Evolutionary conservation across 2,329 filamentous ascomycete genomes (phyloP).

Genomic region (Reticulascus tulasneorum): DNA sequence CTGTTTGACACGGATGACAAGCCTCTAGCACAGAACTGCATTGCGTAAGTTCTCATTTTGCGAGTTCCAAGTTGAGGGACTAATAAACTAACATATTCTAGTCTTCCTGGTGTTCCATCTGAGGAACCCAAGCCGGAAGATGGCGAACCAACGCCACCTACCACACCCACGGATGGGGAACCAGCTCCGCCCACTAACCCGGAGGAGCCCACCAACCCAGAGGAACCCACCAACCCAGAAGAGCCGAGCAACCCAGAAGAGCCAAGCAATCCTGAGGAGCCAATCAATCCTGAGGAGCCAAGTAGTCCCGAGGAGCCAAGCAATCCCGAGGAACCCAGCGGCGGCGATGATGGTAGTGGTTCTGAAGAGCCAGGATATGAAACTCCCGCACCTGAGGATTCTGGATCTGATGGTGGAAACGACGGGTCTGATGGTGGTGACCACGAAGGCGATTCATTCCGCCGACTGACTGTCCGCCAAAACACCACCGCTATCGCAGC

Average conservation of each 20-base stretch:
- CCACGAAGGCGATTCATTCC: background rate
- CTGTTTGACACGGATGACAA: conserved; percentile 20
- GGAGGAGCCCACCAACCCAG: background rate
- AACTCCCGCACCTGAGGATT: no score
- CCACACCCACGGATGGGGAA: background rate
- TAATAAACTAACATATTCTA: background rate
- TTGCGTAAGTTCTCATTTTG: conserved; percentile 15
- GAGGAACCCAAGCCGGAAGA: no score
- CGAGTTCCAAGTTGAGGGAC: background rate
- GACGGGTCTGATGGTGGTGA: background rate
- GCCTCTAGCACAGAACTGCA: conserved; percentile 16
- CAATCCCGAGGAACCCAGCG: background rate
- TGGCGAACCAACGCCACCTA: background rate
- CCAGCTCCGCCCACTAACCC: background rate
- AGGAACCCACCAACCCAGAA: background rate
- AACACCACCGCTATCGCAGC: background rate
- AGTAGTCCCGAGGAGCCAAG: background rate
- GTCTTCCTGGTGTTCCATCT: background rate
- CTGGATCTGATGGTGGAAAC: background rate
- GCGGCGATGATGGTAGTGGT: background rate
- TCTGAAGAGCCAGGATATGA: background rate
- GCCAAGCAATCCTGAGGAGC: background rate
- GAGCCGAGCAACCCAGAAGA: background rate
- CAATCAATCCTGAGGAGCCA: background rate
- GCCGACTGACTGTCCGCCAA: no score